Base-by-base conservation (phyloP, 1,284 basidiomycete species). In the Neolentinus lepideus region DNA sequence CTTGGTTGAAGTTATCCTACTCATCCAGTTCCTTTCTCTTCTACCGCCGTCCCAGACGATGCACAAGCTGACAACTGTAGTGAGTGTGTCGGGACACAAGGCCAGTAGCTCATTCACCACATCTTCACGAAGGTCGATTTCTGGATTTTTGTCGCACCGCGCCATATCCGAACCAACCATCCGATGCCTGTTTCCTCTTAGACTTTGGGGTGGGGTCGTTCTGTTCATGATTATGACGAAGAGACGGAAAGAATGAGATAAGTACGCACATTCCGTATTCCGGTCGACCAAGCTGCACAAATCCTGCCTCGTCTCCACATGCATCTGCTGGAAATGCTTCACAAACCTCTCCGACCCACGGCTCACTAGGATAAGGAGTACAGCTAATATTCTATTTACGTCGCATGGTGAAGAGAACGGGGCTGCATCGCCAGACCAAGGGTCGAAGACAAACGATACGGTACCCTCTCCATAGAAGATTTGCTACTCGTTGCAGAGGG, bases 41-140 rank as follows among this genome's bases (percentile, higher is more conserved):
- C 84, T 72, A 14, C 66, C 57, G 1, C 79, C 79, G 21, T 84
- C 84, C 80, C 82, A 86, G 2, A 88, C 69, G 0, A 84, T 84
- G 14, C 75, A 70, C n/a, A 87, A 76, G 61, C 85, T 76, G 31
- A 88, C 68, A 1, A 87, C 80, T 1, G 80, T 80, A 1, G 79
- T 76, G 0, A 67, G 74, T 16, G 66, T 62, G 1, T 59, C 58
- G 2, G 72, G 69, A 3, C 74, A 71, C n/a, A 83, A 65, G 1
- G 67, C 64, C 3, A 86, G 70, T 10, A 85, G 69, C 65, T 84
- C 83, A 3, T 70, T 68, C 59, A 85, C 84, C 1, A 78, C 77
- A 11, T 63, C 66, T 25, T 76, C 77, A 12, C 83, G 70, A 2
- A 71, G 66, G 51, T 76, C 67, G 62, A 73, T 70, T 14, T 73